Conservation (phyloP, 345 rosid genomes). For the Syzygium grande region DNA sequence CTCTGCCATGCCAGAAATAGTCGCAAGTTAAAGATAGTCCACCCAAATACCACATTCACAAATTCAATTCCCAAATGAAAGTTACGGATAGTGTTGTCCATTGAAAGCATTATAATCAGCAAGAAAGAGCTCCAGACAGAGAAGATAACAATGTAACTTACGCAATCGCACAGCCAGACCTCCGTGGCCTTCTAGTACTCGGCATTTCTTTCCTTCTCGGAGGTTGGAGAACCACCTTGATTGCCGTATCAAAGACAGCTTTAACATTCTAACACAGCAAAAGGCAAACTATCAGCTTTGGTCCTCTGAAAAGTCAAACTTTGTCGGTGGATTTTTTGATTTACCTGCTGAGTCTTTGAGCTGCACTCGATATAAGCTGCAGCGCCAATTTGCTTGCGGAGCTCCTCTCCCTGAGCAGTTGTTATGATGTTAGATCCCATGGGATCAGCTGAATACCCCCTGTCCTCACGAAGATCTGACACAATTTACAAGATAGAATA, state of each 20-base stretch:
- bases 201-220: constrained; percentile 75
- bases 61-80: neutral
- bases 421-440: constrained; percentile 62
- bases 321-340: neutral
- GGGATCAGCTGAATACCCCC: constrained; percentile 61
- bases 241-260: constrained; percentile 87
- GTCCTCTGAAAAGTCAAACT: neutral
- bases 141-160: constrained; percentile 11
- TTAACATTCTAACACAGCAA: constrained; percentile 60
- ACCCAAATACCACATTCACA: neutral
- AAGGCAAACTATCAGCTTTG: neutral
- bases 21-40: neutral
- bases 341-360: constrained; percentile 96
- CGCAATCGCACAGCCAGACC: constrained; percentile 71
- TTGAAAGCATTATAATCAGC: neutral
- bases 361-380: constrained; percentile 97
- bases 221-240: constrained; percentile 96
- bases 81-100: neutral
- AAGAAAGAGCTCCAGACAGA: neutral
- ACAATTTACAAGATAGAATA: neutral
- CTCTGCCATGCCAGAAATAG: neutral
- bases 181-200: constrained; percentile 53
- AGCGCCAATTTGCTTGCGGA: constrained; percentile 92
- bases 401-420: constrained; percentile 88
- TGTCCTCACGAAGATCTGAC: constrained; percentile 79